A percentile compares a stretch with the other conserved stretches of the same genome.
Evolutionary conservation across 225 moss, liverwort and hornwort genomes (phyloP).

Genomic region (Pseudisothecium myosuroides): DNA sequence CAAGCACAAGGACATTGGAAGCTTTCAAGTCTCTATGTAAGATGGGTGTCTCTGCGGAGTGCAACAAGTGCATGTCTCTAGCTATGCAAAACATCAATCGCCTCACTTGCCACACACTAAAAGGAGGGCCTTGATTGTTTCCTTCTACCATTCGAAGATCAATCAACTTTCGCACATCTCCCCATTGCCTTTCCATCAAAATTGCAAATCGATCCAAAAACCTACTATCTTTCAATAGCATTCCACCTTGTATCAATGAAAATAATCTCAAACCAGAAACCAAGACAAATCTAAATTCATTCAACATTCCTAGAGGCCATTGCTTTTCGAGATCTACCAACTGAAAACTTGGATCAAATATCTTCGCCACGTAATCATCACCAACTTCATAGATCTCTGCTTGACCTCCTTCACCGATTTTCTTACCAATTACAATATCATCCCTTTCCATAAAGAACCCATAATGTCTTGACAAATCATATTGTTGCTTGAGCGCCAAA

Average conservation of each 20-base stretch:
- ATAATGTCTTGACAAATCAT: fast-evolving
- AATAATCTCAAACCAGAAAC: fast-evolving
- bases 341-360: background rate
- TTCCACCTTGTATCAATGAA: background rate
- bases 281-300: fast-evolving
- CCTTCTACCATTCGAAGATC: background rate
- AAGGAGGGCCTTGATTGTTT: background rate
- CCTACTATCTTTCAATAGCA: background rate
- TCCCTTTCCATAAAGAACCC: background rate
- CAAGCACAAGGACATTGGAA: no score
- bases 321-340: background rate
- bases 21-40: no score
- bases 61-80: no score
- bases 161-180: background rate
- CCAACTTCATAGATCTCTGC: background rate
- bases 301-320: background rate
- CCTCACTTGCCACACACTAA: background rate
- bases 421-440: background rate
- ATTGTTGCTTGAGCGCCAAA: background rate
- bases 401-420: background rate
- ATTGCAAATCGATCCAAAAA: no score
- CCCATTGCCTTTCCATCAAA: no score
- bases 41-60: no score
- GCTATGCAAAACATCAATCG: no score
- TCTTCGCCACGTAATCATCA: background rate